Conservation (phyloP, 2,329 filamentous ascomycete genomes). For the Ophiostoma australiae region DNA sequence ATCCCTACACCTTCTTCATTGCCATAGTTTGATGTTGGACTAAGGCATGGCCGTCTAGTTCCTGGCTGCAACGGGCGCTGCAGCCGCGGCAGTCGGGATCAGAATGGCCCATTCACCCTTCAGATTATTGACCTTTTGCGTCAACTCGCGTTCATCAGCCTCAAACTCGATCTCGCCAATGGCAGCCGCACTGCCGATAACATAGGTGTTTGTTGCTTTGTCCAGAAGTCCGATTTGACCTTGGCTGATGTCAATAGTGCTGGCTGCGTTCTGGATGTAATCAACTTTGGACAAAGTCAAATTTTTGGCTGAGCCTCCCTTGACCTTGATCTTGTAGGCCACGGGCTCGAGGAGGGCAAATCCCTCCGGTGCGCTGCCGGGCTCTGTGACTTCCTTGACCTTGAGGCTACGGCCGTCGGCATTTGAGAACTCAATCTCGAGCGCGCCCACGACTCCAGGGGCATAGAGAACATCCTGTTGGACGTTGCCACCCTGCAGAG, state of each 20-base stretch:
- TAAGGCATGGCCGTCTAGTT: background rate
- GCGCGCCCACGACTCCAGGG: background rate
- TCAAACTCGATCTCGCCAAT: slow-evolving; percentile 1
- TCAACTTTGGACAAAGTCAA: background rate
- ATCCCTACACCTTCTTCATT: no score
- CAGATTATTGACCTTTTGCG: background rate
- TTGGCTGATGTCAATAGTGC: slow-evolving; percentile 2
- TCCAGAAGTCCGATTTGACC: background rate
- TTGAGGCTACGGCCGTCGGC: background rate
- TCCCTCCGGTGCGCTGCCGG: background rate
- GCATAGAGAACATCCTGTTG: background rate
- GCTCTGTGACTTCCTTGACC: background rate
- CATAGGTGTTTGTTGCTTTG: background rate
- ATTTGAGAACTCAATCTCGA: slow-evolving; percentile 7
- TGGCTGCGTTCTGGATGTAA: background rate
- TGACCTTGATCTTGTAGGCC: slow-evolving; percentile 4
- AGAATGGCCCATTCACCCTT: slow-evolving; percentile 1
- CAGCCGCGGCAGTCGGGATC: background rate
- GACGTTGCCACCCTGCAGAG: background rate
- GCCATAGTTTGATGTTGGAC: no score
- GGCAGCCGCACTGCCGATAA: background rate
- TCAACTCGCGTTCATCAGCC: background rate
- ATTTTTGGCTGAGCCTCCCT: background rate
- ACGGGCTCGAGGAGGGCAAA: background rate
- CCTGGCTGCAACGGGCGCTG: background rate